Percentiles rank a stretch among this genome's conserved stretches.
phyloP scores from a whole-genome alignment of 192 early-diverging fungal genomes.

The Backusella tarrabulga region DNA sequence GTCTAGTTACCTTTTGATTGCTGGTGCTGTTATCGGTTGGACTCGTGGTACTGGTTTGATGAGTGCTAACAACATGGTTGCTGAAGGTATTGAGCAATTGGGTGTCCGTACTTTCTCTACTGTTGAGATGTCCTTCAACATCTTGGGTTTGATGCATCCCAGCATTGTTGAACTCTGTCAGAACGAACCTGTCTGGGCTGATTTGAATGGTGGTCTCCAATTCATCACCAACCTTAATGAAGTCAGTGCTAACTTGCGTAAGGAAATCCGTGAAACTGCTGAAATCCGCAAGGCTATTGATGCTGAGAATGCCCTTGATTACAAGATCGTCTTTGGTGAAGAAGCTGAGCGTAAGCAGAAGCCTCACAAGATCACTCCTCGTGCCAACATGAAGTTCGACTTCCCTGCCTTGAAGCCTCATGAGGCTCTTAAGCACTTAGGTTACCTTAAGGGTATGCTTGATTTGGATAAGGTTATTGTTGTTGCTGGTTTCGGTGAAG shows the following conservation, averaged over 20 bases:
- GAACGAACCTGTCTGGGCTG: conserved; percentile 82
- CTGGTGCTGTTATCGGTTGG: conserved; percentile 96
- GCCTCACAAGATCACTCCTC: conserved; percentile 69
- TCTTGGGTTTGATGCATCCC: conserved; percentile 84
- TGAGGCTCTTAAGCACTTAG: conserved; percentile 64
- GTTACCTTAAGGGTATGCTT: conserved; percentile 68
- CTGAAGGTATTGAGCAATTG: conserved; percentile 81
- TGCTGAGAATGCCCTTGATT: conserved; percentile 75
- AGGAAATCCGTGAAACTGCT: conserved; percentile 78
- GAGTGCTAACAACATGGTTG: conserved; percentile 86
- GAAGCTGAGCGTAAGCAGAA: conserved; percentile 62
- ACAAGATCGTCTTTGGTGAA: conserved; percentile 71
- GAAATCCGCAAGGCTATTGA: conserved; percentile 86
- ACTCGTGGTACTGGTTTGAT: conserved; percentile 96
- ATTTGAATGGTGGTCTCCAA: conserved; percentile 89
- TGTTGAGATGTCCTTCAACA: conserved; percentile 92
- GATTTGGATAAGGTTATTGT: conserved; percentile 93
- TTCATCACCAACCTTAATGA: conserved; percentile 84
- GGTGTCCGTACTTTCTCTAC: conserved; percentile 92
- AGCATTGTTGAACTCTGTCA: conserved; percentile 70
- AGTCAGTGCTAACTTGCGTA: conserved; percentile 70
- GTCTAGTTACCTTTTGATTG: conserved; percentile 81
- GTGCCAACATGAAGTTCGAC: conserved; percentile 84
- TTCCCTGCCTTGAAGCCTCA: conserved; percentile 70
- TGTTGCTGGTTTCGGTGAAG: conserved; percentile 90